Percentiles rank a stretch among this genome's conserved stretches.
Evolutionary conservation across 129 eudicot genomes (phyloP).

Genomic region (Helichrysum umbraculigerum): DNA sequence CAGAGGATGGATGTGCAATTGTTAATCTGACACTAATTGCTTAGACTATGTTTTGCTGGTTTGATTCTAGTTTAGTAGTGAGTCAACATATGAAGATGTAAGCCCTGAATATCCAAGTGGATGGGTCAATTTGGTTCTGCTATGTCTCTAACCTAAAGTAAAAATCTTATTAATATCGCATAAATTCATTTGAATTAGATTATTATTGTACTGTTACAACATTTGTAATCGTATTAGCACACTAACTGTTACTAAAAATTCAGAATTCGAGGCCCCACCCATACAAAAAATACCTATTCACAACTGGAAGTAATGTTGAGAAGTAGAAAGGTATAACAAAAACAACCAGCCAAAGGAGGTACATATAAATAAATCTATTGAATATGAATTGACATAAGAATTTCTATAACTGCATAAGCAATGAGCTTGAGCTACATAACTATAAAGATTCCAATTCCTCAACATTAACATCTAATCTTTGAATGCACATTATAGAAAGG

Average conservation of each 20-base stretch:
- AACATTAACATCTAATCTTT: slow-evolving; percentile 29
- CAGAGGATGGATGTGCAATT: background rate
- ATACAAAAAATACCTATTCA: background rate
- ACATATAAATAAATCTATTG: slow-evolving; percentile 32
- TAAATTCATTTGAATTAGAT: no score
- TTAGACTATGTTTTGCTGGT: background rate
- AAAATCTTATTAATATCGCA: no score
- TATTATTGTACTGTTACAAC: no score
- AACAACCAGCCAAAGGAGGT: background rate
- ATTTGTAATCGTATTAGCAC: no score
- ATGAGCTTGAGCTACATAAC: slow-evolving; percentile 40
- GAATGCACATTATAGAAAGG: slow-evolving; percentile 28
- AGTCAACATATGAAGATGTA: no score
- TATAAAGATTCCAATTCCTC: slow-evolving; percentile 28
- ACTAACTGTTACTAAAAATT: no score
- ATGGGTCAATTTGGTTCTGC: no score
- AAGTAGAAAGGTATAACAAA: background rate
- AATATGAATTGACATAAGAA: slow-evolving; percentile 29
- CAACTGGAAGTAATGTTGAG: background rate
- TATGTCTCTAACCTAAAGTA: no score
- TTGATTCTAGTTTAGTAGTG: no score
- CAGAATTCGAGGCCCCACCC: no score
- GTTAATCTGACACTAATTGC: background rate
- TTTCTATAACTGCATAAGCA: slow-evolving; percentile 36
- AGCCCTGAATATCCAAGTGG: no score